These are phyloP conservation scores for Claviceps sp. DNA, from an alignment of 2,329 filamentous ascomycete species.

Conservation along the genomic window DNA sequence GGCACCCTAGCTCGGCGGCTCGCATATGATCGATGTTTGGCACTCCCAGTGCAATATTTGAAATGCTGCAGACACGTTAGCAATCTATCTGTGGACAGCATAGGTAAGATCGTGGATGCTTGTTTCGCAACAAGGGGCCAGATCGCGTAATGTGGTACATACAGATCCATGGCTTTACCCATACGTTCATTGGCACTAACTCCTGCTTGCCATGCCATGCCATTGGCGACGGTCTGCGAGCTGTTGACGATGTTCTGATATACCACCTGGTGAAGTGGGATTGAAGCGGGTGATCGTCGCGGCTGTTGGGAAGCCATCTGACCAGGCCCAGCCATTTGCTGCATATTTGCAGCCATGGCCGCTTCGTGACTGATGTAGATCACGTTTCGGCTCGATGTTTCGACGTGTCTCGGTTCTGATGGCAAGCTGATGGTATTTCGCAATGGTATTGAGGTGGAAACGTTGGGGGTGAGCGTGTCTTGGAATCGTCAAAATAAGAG, in stretches of 20 bases:
- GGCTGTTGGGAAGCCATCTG: conserved; percentile 32
- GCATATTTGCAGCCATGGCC: conserved; percentile 49
- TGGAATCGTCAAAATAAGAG: not conserved
- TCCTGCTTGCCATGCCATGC: conserved; percentile 26
- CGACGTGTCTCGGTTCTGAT: not conserved
- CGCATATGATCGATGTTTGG: conserved; percentile 26
- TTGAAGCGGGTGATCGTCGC: conserved; percentile 16
- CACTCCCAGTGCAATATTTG: conserved; percentile 37
- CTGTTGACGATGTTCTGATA: conserved; percentile 26
- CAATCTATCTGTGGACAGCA: conserved; percentile 7
- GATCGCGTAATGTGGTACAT: conserved; percentile 11
- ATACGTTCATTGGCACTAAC: conserved; percentile 26
- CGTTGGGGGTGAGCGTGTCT: not conserved
- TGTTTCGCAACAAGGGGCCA: not conserved
- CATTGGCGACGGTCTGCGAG: conserved; percentile 17
- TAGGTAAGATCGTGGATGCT: conserved; percentile 9
- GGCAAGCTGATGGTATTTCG: not conserved
- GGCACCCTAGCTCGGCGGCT: conserved; percentile 27
- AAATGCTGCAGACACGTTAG: conserved; percentile 25
- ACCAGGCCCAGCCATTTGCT: conserved; percentile 38
- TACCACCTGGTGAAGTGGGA: conserved; percentile 25
- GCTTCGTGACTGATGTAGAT: conserved; percentile 12
- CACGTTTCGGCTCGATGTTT: not conserved
- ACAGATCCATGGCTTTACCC: conserved; percentile 30
- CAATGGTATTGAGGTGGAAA: not conserved